phyloP scores from a whole-genome alignment of 257 asterid species.

The Primulina huaijiensis region DNA sequence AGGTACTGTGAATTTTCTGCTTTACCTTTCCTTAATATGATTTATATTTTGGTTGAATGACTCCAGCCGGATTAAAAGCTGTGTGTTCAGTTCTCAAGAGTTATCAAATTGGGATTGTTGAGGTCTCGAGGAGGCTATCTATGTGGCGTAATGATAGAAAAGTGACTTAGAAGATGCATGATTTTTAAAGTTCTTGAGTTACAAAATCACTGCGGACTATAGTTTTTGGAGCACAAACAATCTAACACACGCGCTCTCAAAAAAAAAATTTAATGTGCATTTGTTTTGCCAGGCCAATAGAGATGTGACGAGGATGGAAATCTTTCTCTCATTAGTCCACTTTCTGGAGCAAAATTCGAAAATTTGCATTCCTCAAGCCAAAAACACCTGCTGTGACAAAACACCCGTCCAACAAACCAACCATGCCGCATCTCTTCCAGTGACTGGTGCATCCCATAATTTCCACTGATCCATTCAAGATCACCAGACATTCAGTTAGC shows the following conservation, averaged over 20 bases:
- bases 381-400: constrained; percentile 25
- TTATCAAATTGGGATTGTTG: neutral
- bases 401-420: constrained; percentile 35
- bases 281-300: constrained; percentile 51
- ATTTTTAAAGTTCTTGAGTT: neutral
- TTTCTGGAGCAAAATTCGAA: constrained; percentile 55
- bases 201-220: neutral
- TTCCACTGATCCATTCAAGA: constrained; percentile 26
- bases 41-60: neutral
- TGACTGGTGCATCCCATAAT: constrained; percentile 34
- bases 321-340: constrained; percentile 61
- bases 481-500: constrained; percentile 22
- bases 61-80: neutral
- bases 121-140: neutral
- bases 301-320: constrained; percentile 66
- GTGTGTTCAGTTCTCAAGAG: neutral
- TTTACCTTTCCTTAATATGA: no score
- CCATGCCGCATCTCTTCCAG: constrained; percentile 37
- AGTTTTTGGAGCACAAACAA: neutral
- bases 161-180: neutral
- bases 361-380: constrained; percentile 30
- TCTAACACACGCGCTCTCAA: neutral
- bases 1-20: constrained; percentile 43
- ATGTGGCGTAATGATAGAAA: no score
- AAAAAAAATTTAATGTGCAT: neutral